Evolutionary conservation across 352 stramenopile genomes (phyloP), one percentile per base, ranked within the genome.

Genomic region (Phytopythium montanum): DNA sequence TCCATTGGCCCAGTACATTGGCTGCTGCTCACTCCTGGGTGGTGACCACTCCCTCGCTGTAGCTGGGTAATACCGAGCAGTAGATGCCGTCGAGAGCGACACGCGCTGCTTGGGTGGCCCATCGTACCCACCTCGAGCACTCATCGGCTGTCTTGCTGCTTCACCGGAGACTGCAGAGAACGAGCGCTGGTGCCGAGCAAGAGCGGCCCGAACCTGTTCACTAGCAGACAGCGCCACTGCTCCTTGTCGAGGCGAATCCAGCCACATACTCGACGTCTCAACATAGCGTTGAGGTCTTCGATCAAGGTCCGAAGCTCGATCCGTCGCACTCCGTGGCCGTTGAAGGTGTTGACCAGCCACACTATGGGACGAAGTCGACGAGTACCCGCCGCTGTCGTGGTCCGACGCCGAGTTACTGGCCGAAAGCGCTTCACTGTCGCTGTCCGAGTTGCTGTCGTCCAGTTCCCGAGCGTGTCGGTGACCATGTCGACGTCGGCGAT

Each of bases 131-230:
- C 21, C 49, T 13, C 52, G 52, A 3, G 52, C 52, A 4, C 36
- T 58, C 52, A 58, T 46, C 10, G 52, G 36, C 21, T 19, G 31
- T n/a, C 34, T 2, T n/a, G 2, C 0, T n/a, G 2, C 36, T 16
- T 33, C 25, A 14, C 29, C 13, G 19, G 21, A 6, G 9, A 31
- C 26, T 16, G 62, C n/a, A 2, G 62, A 73, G 5, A 61, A 64
- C 54, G 65, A 54, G 5, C 68, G 66, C 41, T 88, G 66, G 14
- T 65, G 73, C 45, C 52, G 62, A 26, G 75, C 70, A 12, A 90
- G 42, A 1, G 74, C 76, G 44, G 85, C 76, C 33, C 81, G 72
- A 31, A 90, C 56, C 54, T 73, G 70, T n/a, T 80, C 78, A 39
- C 72, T 90, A 0, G 78, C 66, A 53, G 81, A 90, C 44, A 90